Evolutionary conservation across 306 rosid species (phyloP), one percentile per base, ranked within the genome.

Genomic region (Nissolia schottii): DNA sequence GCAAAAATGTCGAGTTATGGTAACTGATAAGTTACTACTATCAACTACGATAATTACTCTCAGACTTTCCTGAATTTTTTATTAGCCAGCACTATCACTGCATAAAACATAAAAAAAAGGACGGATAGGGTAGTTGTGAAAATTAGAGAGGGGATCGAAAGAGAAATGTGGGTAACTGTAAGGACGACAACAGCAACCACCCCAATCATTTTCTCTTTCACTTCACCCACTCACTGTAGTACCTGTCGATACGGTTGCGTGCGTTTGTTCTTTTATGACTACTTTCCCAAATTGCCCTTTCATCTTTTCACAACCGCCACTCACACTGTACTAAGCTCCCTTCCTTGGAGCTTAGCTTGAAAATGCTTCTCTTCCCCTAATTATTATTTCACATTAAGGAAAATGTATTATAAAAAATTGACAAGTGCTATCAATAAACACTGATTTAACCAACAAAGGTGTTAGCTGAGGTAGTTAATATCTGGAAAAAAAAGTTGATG

Each of bases 201-300:
- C 62, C 24, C 38, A 40, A 65, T 71, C 76, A 66, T 81, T 65
- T 81, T 70, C 38, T 25, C 81, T 66, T 66, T 55, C 49, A 46
- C 69, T 55, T 69, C 80, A 74, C 80, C 69, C n/a, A n/a, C n/a
- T n/a, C n/a, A n/a, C n/a, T n/a, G n/a, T n/a, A n/a, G 74, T 79
- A 53, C 70, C 78, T 59, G 69, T 73, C 66, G 11, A 73, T 19
- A 66, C 55, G 76, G 76, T 80, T 80, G 80, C 77, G 46, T 80
- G 67, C 73, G 69, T 14, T 7, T 1, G 4, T 18, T 70, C 69
- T 80, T 70, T 75, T 55, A 49, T 11, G 2, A 56, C 35, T 1
- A 5, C 27, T 77, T 76, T 77, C 63, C 79, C 24, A 19, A 15
- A 16, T 60, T 77, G 59, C 82, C 82, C 58, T 66, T 5, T 19